Base-by-base conservation (phyloP, 1,284 basidiomycete species). In the Heliocybe sulcata region DNA sequence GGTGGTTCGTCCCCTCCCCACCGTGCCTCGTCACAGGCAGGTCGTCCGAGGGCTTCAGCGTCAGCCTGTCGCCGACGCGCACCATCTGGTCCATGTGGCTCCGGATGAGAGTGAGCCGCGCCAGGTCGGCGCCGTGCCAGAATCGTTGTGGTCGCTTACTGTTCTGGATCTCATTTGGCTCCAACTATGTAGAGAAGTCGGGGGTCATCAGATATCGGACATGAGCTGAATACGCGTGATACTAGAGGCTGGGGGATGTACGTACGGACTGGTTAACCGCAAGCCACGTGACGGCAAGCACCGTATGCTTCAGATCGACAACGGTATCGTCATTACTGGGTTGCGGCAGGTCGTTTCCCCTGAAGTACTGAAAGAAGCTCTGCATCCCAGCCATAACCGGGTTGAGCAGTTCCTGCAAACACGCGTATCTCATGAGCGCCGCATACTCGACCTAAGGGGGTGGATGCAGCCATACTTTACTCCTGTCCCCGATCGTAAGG, bases 241-340 rank as follows among this genome's bases (percentile, higher is more conserved):
- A 35, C 14, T 4, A 12, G 29, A 19, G 51, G 53, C 38, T 11
- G 42, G 22, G 38, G 33, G 54, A 53, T 53, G 45, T 35, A 68
- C 82, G 59, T 64, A 92, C 92, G 54, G 79, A 81, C 75, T 95
- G 94, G 63, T 93, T 94, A 57, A 95, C 75, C 14, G 92, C 94
- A 12, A 95, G 77, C 94, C 94, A 97, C 50, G 87, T 83, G 59
- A 97, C 74, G 22, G 86, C 90, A 55, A 94, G 77, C 31, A 90
- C 84, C 11, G 83, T 87, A 56, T 93, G 92, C 61, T 81, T 82
- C 38, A 95, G 81, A 25, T 82, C 78, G 25, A 94, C 75, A 22
- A 92, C 87, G 1, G 80, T 83, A 58, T 88, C 86, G 20, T 74
- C 63, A 45, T 71, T 72, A 52, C 71, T 60, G 9, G 81, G 75